Evolutionary conservation across 345 rosid species (phyloP).

Genomic region (Syzygium grande): DNA sequence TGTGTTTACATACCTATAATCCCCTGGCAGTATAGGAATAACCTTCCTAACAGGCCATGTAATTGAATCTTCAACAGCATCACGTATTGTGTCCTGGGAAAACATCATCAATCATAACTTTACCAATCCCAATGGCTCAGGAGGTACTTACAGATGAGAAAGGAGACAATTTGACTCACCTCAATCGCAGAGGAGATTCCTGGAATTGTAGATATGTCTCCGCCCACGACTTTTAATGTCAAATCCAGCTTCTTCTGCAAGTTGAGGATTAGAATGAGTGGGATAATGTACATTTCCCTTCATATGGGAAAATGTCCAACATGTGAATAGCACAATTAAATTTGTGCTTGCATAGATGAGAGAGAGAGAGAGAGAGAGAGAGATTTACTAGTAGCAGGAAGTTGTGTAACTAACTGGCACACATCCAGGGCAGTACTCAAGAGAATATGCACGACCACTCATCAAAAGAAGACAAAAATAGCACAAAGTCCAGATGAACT

Average conservation of each 20-base stretch:
- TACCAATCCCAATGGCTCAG: background rate
- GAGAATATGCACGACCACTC: background rate
- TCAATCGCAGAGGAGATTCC: conserved; percentile 83
- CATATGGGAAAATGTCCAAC: background rate
- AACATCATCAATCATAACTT: conserved; percentile 1
- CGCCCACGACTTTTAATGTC: conserved; percentile 83
- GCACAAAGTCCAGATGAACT: background rate
- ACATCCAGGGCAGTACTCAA: background rate
- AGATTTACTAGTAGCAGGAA: background rate
- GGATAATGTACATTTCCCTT: background rate
- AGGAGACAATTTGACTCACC: conserved; percentile 37
- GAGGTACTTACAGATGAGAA: background rate
- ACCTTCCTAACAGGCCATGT: conserved; percentile 99
- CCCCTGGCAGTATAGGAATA: conserved; percentile 95
- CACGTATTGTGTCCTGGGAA: conserved; percentile 68
- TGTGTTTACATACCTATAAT: conserved; percentile 58
- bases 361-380: background rate
- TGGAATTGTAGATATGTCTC: conserved; percentile 87
- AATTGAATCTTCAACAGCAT: conserved; percentile 94
- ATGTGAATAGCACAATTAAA: background rate
- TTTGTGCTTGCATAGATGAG: background rate
- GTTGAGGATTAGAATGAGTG: conserved; percentile 5
- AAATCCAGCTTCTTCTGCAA: conserved; percentile 94
- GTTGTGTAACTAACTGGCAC: background rate
- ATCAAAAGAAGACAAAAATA: background rate